phyloP scores from a whole-genome alignment of 2,329 filamentous ascomycete species.

The Aspergillus hiratsukae region DNA sequence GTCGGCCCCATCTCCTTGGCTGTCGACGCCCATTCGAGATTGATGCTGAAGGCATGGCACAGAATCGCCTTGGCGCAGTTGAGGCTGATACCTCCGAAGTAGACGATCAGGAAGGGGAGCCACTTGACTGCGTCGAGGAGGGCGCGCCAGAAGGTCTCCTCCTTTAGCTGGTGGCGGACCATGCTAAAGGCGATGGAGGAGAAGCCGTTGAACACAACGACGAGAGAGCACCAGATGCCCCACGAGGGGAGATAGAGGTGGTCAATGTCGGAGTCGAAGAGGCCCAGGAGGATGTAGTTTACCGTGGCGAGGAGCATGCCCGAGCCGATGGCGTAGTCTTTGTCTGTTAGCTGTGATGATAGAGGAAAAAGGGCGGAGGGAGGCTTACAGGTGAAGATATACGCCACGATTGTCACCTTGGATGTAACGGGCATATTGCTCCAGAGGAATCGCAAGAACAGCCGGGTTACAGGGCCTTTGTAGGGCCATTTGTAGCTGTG shows the following conservation, averaged over 20 bases:
- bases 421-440: slow-evolving; percentile 58
- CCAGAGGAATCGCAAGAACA: slow-evolving; percentile 69
- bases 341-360: background rate
- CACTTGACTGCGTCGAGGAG: slow-evolving; percentile 59
- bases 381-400: slow-evolving; percentile 58
- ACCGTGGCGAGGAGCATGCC: slow-evolving; percentile 62
- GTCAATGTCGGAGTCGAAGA: slow-evolving; percentile 63
- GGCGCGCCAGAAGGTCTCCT: slow-evolving; percentile 47
- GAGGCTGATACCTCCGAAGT: slow-evolving; percentile 78
- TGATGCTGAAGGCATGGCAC: slow-evolving; percentile 76
- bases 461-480: slow-evolving; percentile 70
- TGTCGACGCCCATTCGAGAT: slow-evolving; percentile 84
- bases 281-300: slow-evolving; percentile 70
- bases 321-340: slow-evolving; percentile 64
- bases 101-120: slow-evolving; percentile 64
- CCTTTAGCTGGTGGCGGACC: slow-evolving; percentile 58
- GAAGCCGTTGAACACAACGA: slow-evolving; percentile 61
- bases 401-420: slow-evolving; percentile 67
- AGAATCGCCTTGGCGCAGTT: slow-evolving; percentile 64
- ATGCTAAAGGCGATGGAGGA: slow-evolving; percentile 59
- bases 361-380: background rate
- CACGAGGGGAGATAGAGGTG: slow-evolving; percentile 66
- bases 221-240: slow-evolving; percentile 58
- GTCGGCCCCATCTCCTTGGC: slow-evolving; percentile 76
- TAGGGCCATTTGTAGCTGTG: slow-evolving; percentile 59